Conservation (phyloP, 352 stramenopile species). For the Heterotrichella gracilis region DNA sequence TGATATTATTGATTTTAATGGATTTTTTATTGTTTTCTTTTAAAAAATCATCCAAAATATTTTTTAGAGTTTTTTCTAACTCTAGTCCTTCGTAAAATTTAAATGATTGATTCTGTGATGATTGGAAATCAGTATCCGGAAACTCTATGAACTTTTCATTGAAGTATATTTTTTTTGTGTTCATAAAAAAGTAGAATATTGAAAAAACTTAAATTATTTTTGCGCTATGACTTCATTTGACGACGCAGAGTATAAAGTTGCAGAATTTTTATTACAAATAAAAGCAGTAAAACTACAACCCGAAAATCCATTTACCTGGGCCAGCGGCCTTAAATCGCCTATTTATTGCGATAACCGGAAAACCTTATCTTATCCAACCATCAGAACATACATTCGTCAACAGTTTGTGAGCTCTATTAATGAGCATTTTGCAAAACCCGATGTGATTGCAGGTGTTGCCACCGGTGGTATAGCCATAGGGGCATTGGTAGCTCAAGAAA, state of each 20-base stretch:
- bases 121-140: neutral
- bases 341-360: neutral
- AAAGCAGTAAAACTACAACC: neutral
- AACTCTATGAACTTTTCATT: neutral
- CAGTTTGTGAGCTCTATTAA: neutral
- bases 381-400: neutral
- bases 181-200: neutral
- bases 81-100: neutral
- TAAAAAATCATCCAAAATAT: neutral
- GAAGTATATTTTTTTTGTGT: conserved; percentile 10
- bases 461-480: neutral
- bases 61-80: neutral
- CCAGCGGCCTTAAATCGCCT: neutral
- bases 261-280: conserved; percentile 7
- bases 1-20: too few relatives aligned
- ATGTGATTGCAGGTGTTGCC: neutral
- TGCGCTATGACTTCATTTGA: neutral
- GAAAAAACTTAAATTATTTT: neutral
- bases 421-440: neutral
- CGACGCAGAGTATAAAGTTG: neutral
- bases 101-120: neutral
- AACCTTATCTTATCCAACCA: neutral
- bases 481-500: neutral
- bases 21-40: too few relatives aligned
- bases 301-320: neutral